Base-by-base conservation (phyloP, 208 protist species). In the Lotmaria passim region DNA sequence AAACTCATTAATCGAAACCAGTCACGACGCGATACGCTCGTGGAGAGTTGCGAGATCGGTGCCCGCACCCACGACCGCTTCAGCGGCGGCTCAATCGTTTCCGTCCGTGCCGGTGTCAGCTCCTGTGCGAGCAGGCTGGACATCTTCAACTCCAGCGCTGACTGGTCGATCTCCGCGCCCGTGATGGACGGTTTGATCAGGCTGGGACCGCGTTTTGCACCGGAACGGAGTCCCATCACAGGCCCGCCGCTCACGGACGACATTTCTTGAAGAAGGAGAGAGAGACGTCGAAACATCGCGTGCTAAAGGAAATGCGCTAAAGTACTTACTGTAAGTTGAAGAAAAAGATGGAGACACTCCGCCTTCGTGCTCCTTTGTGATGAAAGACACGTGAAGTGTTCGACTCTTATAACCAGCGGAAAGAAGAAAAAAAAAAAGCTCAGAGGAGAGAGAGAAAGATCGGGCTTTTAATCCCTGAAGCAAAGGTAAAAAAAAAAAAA, bases 1-100 rank as follows among this genome's bases (percentile, higher is more conserved):
- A 93, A 95, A 51, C 79, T 81, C 90, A 95, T 90, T 21, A 95
- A n/a, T 8, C 90, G 87, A 64, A 95, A 95, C 87, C 90, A 95
- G 65, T 93, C 84, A 7, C 86, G 73, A 6, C 84, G 75, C 14
- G 87, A 84, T 11, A 70, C 36, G 11, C 79, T 62, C 6, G 87
- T 95, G 8, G 90, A 93, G 4, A 95, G 74, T 24, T 76, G 65
- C 24, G 85, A 93, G 3, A 83, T 23, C 4, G 87, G 87, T 19
- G 87, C 87, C 50, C 75, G 66, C 30, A 91, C 83, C 87, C 90
- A 95, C 34, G 39, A 26, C 21, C 90, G 80, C 60, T 76, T 73
- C 55, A 93, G 66, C 5, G 82, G 68, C 7, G 85, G 85, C 57
- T 73, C 73, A 39, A 75, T 73, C 11, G 24, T 19, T 4, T 72